Evolutionary conservation across 441 rosid species (phyloP), one percentile per base, ranked within the genome.

Genomic region (Euphorbia celastroides): DNA sequence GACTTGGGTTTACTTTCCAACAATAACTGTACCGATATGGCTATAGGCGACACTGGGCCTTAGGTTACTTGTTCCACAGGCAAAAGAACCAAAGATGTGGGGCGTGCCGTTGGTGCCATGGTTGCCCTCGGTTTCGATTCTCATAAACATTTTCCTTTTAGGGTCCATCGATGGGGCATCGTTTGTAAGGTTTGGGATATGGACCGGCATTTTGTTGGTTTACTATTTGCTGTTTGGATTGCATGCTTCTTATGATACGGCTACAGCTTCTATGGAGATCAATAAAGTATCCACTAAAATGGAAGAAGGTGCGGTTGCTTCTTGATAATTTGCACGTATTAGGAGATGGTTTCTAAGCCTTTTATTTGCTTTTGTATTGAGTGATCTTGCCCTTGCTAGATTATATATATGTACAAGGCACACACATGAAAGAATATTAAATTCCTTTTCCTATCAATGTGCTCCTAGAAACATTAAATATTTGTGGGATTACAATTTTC

Each of bases 51-150:
- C 95, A 0, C 23, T 69, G 9, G 84, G 70, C 5, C 66, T 90
- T 42, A 61, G 55, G 44, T 14, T 83, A 28, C 42, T 83, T 56
- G 88, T 90, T 5, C 91, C 95, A 0, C 86, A 81, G 23, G 91
- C 89, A 26, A 83, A 88, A 63, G 76, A 67, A 11, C 93, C 94
- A 2, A 88, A 83, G 30, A 41, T 84, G 0, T 90, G 97, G 97
- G 95, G 97, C 5, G 91, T 80, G 28, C 95, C 97, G 0, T 62
- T 88, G 66, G 97, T 90, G 26, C 97, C 97, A 1, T 90, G 91
- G 91, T 14, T 90, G 64, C 97, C 97, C 2, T 90, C 95, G 1
- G 74, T 76, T 16, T 90, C 97, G 0, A 84, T 90, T 34, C 82
- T 84, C 3, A 81, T 88, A 66, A 90, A 88, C 63, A 72, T 90